Base-by-base conservation (phyloP, 2,329 filamentous ascomycete genomes). In the Septoria linicola region DNA sequence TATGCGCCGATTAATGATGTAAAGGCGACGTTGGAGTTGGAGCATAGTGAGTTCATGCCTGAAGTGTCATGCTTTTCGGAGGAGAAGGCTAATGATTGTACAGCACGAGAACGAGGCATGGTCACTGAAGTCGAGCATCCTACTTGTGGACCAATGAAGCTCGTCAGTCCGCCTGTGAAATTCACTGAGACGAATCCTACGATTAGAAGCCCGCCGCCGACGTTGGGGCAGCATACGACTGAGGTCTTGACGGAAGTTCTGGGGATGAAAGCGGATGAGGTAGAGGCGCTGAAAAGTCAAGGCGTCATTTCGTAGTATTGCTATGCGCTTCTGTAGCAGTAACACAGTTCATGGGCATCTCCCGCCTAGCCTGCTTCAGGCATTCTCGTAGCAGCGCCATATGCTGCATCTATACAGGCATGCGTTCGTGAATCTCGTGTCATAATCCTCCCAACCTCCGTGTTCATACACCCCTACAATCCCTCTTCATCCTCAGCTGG, bases 1-100 rank as follows among this genome's bases (percentile, higher is more conserved):
- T 99, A 93, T 63, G 88, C 92, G 0, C 89, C 92, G 1, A 87
- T 99, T 61, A 99, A 97, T 66, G 92, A 99, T 66, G 83, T 99
- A 6, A 87, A 93, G 69, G 81, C 78, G 16, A 89, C 93, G 0
- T 74, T 99, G 45, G 84, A 87, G 54, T 90, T 96, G 66, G 80
- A 85, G 55, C 93, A 99, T 71, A 89, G 89, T 73, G 76, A 73
- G 73, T 67, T 23, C 7, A 39, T 39, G 16, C 20, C 34, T 8
- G 8, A 11, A 3, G 13, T n/a, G n/a, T n/a, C n/a, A n/a, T n/a
- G n/a, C n/a, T n/a, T n/a, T 19, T 8, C 8, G 10, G 16, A 23
- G 13, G 17, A 11, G 32, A 14, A 30, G 1, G 8, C 40, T 54
- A 14, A 54, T 20, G 10, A 5, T 16, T 13, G 3, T 36, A 8